A percentile compares a stretch with the other conserved stretches of the same genome.
Conservation (phyloP, 768 basidiomycete species). For the Auriscalpium vulgare region DNA sequence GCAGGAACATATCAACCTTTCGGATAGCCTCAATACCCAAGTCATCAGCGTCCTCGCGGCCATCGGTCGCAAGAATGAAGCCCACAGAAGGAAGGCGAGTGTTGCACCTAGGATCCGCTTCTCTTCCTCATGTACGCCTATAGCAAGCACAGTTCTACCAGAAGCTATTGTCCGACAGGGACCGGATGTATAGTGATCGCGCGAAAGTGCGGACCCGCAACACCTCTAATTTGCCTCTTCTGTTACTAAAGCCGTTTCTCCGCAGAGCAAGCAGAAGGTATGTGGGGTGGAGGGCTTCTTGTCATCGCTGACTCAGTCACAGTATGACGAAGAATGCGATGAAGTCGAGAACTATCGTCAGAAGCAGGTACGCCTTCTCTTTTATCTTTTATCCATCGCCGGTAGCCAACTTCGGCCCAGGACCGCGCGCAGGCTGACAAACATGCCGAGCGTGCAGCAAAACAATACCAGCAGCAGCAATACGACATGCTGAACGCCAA, state of each 20-base stretch:
- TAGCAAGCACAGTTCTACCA: slow-evolving; percentile 68
- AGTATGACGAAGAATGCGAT: slow-evolving; percentile 77
- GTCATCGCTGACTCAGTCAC: slow-evolving; percentile 3
- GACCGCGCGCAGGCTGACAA: slow-evolving; percentile 63
- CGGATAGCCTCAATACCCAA: slow-evolving; percentile 51
- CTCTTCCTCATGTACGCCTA: background rate
- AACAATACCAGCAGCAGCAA: slow-evolving; percentile 69
- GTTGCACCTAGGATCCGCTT: background rate
- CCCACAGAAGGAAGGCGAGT: slow-evolving; percentile 58
- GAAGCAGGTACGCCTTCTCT: slow-evolving; percentile 52
- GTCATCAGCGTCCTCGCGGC: slow-evolving; percentile 56
- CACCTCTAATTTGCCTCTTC: background rate
- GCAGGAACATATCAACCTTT: slow-evolving; percentile 61
- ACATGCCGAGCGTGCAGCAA: slow-evolving; percentile 65
- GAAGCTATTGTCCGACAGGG: slow-evolving; percentile 62
- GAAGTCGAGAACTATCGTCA: slow-evolving; percentile 69
- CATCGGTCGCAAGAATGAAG: slow-evolving; percentile 56
- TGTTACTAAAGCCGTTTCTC: background rate
- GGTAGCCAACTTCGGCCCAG: slow-evolving; percentile 28
- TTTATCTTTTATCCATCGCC: background rate
- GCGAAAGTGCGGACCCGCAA: slow-evolving; percentile 43
- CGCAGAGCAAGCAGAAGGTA: slow-evolving; percentile 60
- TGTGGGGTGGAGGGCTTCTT: slow-evolving; percentile 1
- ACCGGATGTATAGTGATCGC: slow-evolving; percentile 59
- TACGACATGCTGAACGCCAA: slow-evolving; percentile 75